phyloP scores from a whole-genome alignment of 768 basidiomycete genomes.

The Boletus tylopilopsis region DNA sequence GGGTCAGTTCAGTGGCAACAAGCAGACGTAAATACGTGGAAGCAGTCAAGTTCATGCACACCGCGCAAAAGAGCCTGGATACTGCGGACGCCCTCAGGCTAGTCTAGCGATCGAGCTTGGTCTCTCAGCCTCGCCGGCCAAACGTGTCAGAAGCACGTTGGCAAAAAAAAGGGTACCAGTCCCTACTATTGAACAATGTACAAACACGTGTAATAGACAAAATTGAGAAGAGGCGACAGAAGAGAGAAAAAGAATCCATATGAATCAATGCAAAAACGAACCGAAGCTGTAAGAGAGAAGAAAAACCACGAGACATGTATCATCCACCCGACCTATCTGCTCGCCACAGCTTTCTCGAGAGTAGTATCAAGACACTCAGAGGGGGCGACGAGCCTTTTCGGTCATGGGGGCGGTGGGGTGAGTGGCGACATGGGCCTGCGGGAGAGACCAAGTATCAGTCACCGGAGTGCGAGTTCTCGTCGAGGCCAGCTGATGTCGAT shows the following conservation, averaged over 20 bases:
- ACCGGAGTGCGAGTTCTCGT: conserved; percentile 1
- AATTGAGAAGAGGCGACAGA: conserved; percentile 7
- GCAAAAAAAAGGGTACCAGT: conserved; percentile 20
- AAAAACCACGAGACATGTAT: conserved; percentile 1
- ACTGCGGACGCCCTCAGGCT: too few species aligned
- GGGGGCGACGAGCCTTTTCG: conserved; percentile 26
- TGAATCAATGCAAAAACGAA: conserved; percentile 18
- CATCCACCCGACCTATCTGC: not conserved
- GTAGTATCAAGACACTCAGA: conserved; percentile 11
- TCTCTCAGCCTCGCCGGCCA: too few species aligned
- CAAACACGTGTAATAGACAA: conserved; percentile 14
- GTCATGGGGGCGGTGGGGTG: conserved; percentile 23
- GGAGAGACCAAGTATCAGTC: conserved; percentile 1
- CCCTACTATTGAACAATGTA: conserved; percentile 18
- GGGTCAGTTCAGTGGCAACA: too few species aligned
- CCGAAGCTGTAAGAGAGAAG: conserved; percentile 4
- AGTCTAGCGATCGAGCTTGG: too few species aligned
- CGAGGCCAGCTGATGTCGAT: conserved; percentile 5
- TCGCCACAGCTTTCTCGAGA: not conserved
- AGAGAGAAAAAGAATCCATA: conserved; percentile 11
- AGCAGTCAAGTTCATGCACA: too few species aligned
- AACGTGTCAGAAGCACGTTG: not conserved
- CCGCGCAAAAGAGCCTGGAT: too few species aligned
- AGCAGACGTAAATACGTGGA: too few species aligned
- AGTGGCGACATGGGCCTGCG: conserved; percentile 17